Evolutionary conservation across 805 yeast species (phyloP), one percentile per base, ranked within the genome.

Genomic region (Metschnikowia chrysomelidarum): DNA sequence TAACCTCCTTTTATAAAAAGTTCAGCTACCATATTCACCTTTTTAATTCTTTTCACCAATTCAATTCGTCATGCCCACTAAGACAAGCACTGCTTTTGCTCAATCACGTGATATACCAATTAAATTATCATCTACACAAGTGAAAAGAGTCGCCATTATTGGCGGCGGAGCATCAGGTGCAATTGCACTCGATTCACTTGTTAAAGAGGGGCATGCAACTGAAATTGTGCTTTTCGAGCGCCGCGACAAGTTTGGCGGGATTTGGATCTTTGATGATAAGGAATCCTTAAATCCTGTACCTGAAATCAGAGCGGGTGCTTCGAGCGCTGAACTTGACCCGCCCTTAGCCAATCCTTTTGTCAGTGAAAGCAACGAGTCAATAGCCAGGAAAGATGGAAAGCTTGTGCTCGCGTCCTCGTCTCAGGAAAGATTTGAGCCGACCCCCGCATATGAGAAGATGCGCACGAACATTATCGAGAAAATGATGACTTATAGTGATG

Each of bases 111-210:
- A 36, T 24, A 2, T 24, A 14, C 38, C 40, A 7, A 29, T 36
- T 17, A 5, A 15, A 7, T 15, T 36, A 10, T 17, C 31, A 9
- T 11, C 3, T 7, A 5, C 19, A 5, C 42, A 36, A 12, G 50
- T 58, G 15, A 51, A 49, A 31, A 47, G 57, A 4, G 48, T 71
- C 7, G 76, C 73, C 13, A 58, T 72, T 19, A 67, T 71, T 20
- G 76, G 77, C 4, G 76, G 72, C n/a, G 77, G 77, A 10, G 75
- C 77, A 5, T 62, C 71, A 4, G 77, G 76, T 5, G 64, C 71
- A 15, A 60, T 71, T 29, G 51, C 63, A 0, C 50, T 70, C 7
- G 75, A 71, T 29, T 27, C 63, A 0, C 44, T 71, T 9, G 44
- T 67, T 4, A 50, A 60, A 32, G 73, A 70, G 38, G 39, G 46